phyloP scores from a whole-genome alignment of 371 early-diverging fungal species.

The Mortierella sp. region DNA sequence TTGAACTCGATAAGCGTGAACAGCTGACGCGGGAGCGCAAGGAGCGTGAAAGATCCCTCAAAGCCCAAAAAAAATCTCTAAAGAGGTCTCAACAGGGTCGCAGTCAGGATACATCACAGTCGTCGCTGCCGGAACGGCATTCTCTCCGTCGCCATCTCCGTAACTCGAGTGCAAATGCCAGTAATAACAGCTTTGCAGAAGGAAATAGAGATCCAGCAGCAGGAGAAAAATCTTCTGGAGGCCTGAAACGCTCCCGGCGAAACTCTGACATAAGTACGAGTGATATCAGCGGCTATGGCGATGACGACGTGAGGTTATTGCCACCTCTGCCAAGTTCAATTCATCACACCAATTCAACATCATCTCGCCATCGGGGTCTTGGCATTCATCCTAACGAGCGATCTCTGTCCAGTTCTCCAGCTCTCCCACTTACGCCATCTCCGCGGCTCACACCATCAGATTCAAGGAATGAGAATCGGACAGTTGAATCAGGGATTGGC shows the following conservation, averaged over 20 bases:
- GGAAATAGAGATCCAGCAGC: not conserved
- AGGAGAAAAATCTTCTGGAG: slow-evolving; percentile 8
- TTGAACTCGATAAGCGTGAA: slow-evolving; percentile 43
- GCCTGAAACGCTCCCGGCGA: slow-evolving; percentile 34
- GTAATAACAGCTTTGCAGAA: not conserved
- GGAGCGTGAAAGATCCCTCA: slow-evolving; percentile 37
- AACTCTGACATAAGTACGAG: slow-evolving; percentile 46
- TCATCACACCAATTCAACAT: slow-evolving; percentile 8
- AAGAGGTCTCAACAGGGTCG: slow-evolving; percentile 26
- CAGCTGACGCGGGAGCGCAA: slow-evolving; percentile 28
- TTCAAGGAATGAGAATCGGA: slow-evolving; percentile 14
- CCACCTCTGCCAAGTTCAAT: slow-evolving; percentile 9
- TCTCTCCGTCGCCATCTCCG: slow-evolving; percentile 16
- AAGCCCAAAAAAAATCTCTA: slow-evolving; percentile 25
- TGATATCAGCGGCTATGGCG: slow-evolving; percentile 39
- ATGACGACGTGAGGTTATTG: slow-evolving; percentile 23
- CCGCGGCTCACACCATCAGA: slow-evolving; percentile 32
- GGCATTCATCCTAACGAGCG: slow-evolving; percentile 25
- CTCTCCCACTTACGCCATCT: slow-evolving; percentile 38
- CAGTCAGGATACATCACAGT: slow-evolving; percentile 26
- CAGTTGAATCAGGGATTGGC: slow-evolving; percentile 7
- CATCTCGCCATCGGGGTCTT: slow-evolving; percentile 3
- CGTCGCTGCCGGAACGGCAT: slow-evolving; percentile 21
- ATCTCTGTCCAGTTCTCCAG: slow-evolving; percentile 46
- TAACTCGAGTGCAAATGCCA: not conserved